phyloP scores from a whole-genome alignment of 345 rosid species.

The Eucalyptus marginata region DNA sequence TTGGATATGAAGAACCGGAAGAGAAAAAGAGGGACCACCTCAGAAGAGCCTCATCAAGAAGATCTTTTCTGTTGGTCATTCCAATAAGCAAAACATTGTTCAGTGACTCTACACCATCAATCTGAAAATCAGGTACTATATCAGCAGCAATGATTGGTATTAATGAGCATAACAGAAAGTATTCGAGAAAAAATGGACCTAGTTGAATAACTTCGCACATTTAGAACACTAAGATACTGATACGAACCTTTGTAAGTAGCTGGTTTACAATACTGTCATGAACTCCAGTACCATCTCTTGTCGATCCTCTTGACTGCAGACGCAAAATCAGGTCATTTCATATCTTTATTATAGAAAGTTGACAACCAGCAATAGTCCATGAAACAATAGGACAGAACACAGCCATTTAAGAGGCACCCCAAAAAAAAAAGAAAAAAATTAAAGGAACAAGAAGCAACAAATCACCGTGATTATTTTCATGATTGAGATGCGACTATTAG shows the following conservation, averaged over 20 bases:
- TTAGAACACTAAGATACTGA: background rate
- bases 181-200: background rate
- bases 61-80: constrained; percentile 98
- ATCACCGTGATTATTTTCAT: background rate
- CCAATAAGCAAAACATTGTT: constrained; percentile 98
- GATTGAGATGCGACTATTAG: background rate
- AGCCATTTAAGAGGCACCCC: background rate
- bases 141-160: background rate
- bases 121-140: constrained; percentile 34
- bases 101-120: constrained; percentile 98
- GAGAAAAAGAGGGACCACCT: constrained; percentile 24
- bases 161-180: background rate
- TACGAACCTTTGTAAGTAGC: constrained; percentile 86
- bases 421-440: no score
- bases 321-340: background rate
- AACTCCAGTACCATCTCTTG: constrained; percentile 98
- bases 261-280: constrained; percentile 98
- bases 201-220: background rate
- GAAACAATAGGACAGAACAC: background rate
- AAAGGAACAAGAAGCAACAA: background rate
- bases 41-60: constrained; percentile 96
- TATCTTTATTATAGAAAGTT: background rate
- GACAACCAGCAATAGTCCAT: background rate
- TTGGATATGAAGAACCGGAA: background rate
- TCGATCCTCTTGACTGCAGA: constrained; percentile 91